phyloP scores from a whole-genome alignment of 129 eudicot genomes.

The Deinandra increscens region DNA sequence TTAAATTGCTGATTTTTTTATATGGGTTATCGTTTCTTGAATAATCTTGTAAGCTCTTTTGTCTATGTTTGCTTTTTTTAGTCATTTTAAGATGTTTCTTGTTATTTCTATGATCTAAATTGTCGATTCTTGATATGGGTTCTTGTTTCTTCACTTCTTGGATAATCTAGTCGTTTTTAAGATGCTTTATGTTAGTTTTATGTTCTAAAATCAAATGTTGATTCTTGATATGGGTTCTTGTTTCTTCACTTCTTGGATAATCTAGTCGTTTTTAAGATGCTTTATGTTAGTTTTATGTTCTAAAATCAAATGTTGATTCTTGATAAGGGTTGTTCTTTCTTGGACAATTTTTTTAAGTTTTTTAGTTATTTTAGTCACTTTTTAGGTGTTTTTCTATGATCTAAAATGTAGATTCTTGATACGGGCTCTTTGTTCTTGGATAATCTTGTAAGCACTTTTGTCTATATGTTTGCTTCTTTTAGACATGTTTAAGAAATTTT shows the following conservation, averaged over 20 bases:
- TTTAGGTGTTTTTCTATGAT: too few relatives aligned
- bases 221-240: slow-evolving; percentile 14
- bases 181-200: neutral
- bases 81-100: neutral
- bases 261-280: neutral
- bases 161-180: neutral
- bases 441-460: too few relatives aligned
- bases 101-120: neutral
- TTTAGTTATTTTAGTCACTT: too few relatives aligned
- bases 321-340: slow-evolving; percentile 17
- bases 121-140: slow-evolving; percentile 20
- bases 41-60: slow-evolving; percentile 8
- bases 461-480: too few relatives aligned
- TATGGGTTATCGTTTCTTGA: too few relatives aligned
- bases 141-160: neutral
- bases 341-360: too few relatives aligned
- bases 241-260: neutral
- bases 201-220: slow-evolving; percentile 17
- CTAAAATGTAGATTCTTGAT: too few relatives aligned
- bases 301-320: slow-evolving; percentile 18
- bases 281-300: slow-evolving; percentile 1
- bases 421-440: too few relatives aligned
- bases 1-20: too few relatives aligned
- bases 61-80: neutral
- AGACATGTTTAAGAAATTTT: too few relatives aligned